Evolutionary conservation across 352 stramenopile genomes (phyloP), one percentile per base, ranked within the genome.

Genomic region (Phytophthora fragariae): DNA sequence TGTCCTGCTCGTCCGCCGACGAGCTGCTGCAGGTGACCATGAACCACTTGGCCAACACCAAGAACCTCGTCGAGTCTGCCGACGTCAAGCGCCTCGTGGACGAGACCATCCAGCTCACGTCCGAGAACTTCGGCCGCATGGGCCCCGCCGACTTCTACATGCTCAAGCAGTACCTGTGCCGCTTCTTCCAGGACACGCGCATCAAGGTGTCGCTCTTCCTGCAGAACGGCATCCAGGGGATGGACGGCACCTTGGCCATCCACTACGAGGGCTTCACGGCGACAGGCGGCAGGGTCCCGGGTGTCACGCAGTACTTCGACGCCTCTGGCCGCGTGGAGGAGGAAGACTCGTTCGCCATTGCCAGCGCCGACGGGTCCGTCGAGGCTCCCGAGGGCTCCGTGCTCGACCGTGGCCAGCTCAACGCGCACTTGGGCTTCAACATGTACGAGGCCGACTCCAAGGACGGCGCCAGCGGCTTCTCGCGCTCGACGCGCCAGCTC

Each of bases 171-270:
- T 90, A 90, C 29, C 77, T 98, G 35, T 91, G 86, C 57, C 84
- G 86, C 8, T 98, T 98, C 78, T 97, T 97, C 81, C 89, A 97
- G 70, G 92, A 95, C 67, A 88, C 89, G 9, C 91, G 92, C 60
- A 96, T 98, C 73, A 97, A 97, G 67, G 92, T 98, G 4, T 97
- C 89, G 39, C 84, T 98, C 54, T 97, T 98, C 67, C 70, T 98
- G 39, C 91, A 98, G 71, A 92, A 91, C 53, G 83, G 90, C 53
- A 91, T 97, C 57, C 93, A 98, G 57, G 77, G 82, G 11, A 85
- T 83, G 65, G 90, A 98, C 70, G 92, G 90, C 52, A 97, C 89
- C 29, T 73, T 98, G 6, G 71, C 81, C 10, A 83, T 98, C 41
- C 83, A 92, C 59, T 79, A 85, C 68, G 85, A 95, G 33, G 92